Percentiles rank a stretch among this genome's conserved stretches.
Evolutionary conservation across 2,329 filamentous ascomycete species (phyloP).

Genomic region (Fusarium sacchari): DNA sequence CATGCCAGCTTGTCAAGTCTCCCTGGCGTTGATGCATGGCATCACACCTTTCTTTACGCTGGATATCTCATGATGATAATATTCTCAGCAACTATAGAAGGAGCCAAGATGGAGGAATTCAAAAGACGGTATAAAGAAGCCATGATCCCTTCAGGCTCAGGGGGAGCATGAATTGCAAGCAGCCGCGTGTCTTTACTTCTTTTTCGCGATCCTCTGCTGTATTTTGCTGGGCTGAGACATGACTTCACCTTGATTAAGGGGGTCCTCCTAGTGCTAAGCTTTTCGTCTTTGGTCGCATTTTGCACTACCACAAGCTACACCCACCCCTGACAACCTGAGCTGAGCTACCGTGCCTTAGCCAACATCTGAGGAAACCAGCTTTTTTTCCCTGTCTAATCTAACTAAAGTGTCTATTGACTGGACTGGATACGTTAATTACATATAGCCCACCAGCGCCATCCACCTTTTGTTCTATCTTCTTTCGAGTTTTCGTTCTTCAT

Average conservation of each 20-base stretch:
- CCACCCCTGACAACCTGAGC: conserved; percentile 31
- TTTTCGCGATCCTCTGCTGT: not conserved
- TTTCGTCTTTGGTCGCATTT: conserved; percentile 7
- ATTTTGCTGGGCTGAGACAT: conserved; percentile 43
- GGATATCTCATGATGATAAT: not conserved
- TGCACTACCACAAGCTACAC: not conserved
- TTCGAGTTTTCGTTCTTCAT: conserved; percentile 15
- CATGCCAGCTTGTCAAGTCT: conserved; percentile 19
- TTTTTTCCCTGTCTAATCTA: conserved; percentile 8
- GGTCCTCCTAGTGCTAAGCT: conserved; percentile 29
- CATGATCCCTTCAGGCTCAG: not conserved
- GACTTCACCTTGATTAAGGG: conserved; percentile 40
- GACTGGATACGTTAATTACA: conserved; percentile 26
- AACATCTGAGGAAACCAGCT: conserved; percentile 31
- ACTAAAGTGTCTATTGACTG: not conserved
- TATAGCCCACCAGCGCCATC: conserved; percentile 20
- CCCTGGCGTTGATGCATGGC: conserved; percentile 18
- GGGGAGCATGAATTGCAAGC: not conserved
- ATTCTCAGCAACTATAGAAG: not conserved
- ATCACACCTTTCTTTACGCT: not conserved
- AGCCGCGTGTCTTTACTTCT: conserved; percentile 1
- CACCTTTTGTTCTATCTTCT: not conserved
- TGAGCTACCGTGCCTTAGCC: conserved; percentile 22
- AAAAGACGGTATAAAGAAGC: not conserved
- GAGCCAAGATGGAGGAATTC: not conserved